A percentile compares a stretch with the other conserved stretches of the same genome.
These are phyloP conservation scores for Cryptococcus sp. DNA, from an alignment of 1,284 basidiomycete genomes.

Conservation along the genomic window DNA sequence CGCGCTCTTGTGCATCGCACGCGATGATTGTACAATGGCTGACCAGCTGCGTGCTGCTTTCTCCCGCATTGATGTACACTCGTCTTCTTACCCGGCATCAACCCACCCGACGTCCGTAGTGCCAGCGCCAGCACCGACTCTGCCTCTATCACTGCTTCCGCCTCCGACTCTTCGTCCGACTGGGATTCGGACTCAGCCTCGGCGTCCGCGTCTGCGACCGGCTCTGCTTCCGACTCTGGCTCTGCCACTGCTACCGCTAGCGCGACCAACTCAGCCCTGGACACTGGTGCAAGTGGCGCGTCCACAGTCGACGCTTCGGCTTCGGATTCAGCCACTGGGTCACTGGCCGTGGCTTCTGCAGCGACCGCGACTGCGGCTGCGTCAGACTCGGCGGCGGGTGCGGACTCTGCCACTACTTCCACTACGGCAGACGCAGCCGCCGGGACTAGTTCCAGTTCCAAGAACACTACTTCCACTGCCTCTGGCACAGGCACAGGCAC, in stretches of 20 bases:
- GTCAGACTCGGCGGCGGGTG: neutral
- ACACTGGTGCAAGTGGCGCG: slow-evolving; percentile 5
- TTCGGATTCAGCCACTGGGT: neutral
- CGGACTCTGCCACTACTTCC: neutral
- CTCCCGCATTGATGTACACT: no score
- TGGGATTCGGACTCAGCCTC: neutral
- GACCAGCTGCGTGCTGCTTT: no score
- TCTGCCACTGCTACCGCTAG: slow-evolving; percentile 11
- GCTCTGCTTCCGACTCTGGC: slow-evolving; percentile 1
- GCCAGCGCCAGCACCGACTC: neutral
- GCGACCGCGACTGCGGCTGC: neutral
- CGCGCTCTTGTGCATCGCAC: neutral
- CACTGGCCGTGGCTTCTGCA: slow-evolving; percentile 2
- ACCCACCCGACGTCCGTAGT: no score
- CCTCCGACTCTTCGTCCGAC: neutral
- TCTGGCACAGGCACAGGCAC: neutral
- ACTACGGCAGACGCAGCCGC: neutral
- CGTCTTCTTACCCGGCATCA: no score
- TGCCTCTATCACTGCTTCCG: slow-evolving; percentile 2
- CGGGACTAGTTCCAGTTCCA: neutral
- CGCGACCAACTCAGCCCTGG: slow-evolving; percentile 2
- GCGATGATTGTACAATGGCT: no score
- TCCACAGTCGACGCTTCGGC: slow-evolving; percentile 1
- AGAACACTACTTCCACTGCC: neutral
- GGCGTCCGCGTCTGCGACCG: neutral